Evolutionary conservation across 2,329 filamentous ascomycete species (phyloP).

Genomic region (Colletotrichum sp.): DNA sequence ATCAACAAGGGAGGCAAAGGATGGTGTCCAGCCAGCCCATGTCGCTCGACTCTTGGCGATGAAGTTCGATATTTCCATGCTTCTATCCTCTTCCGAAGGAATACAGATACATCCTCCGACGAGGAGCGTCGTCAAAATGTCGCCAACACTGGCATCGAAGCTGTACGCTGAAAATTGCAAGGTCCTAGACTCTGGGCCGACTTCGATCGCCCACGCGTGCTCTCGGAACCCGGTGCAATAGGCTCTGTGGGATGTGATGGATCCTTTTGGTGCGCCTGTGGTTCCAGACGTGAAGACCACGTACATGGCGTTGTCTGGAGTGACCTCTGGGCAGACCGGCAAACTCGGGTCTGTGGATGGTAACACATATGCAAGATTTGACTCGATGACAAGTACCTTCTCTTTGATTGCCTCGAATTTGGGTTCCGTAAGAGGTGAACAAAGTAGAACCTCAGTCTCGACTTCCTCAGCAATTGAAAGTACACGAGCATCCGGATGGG

Average conservation of each 20-base stretch:
- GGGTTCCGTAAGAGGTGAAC: not conserved
- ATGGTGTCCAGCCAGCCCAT: conserved; percentile 23
- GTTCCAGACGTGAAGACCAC: conserved; percentile 61
- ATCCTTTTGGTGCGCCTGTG: conserved; percentile 55
- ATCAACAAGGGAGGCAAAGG: conserved; percentile 11
- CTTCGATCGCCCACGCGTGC: not conserved
- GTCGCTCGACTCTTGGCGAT: conserved; percentile 15
- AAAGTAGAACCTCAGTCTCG: conserved; percentile 6
- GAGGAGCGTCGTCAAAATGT: conserved; percentile 56
- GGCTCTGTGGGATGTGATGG: conserved; percentile 37
- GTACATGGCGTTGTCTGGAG: conserved; percentile 22
- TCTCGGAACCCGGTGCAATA: not conserved
- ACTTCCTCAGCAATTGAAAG: not conserved
- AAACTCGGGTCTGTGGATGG: not conserved
- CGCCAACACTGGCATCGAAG: conserved; percentile 56
- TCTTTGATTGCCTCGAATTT: not conserved
- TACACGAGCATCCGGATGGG: not conserved
- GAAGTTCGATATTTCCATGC: conserved; percentile 26
- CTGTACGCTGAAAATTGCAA: conserved; percentile 56
- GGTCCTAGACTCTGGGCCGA: not conserved
- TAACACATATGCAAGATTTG: not conserved
- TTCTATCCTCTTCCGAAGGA: not conserved
- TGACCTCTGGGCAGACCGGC: not conserved
- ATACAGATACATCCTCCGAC: conserved; percentile 57
- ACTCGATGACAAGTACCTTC: not conserved